Conservation (phyloP, 345 rosid genomes). For the Streptanthus diversifolius region DNA sequence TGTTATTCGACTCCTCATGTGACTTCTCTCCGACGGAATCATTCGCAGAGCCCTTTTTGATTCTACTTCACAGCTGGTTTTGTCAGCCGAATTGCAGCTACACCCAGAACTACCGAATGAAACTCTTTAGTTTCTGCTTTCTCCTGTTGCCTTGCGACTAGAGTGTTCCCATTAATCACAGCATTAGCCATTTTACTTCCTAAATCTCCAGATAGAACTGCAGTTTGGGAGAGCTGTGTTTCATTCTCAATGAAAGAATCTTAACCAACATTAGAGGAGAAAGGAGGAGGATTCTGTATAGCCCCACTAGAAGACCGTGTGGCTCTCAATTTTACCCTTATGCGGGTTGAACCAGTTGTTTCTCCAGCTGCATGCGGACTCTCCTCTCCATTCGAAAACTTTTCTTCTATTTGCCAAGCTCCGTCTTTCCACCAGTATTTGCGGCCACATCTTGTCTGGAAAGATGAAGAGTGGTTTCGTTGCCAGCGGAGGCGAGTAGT, state of each 20-base stretch:
- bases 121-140: constrained; percentile 33
- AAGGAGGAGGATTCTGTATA: neutral
- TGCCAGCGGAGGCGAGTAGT: neutral
- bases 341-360: neutral
- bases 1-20: constrained; percentile 16
- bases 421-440: constrained; percentile 54
- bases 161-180: constrained; percentile 40
- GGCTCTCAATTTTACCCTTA: constrained; percentile 5
- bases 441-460: too few relatives aligned
- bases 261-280: neutral
- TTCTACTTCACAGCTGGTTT: neutral
- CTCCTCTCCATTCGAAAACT: constrained; percentile 45
- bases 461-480: constrained; percentile 1
- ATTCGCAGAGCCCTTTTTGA: constrained; percentile 23
- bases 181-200: too few relatives aligned
- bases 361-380: constrained; percentile 13
- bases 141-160: constrained; percentile 24
- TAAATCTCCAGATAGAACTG: constrained; percentile 29
- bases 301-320: constrained; percentile 13
- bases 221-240: constrained; percentile 27
- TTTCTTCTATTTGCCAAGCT: constrained; percentile 41
- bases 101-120: constrained; percentile 39
- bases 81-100: constrained; percentile 28
- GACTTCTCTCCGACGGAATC: constrained; percentile 9
- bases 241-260: constrained; percentile 25